Conservation (phyloP, 768 basidiomycete species). For the Suillus brevipes region DNA sequence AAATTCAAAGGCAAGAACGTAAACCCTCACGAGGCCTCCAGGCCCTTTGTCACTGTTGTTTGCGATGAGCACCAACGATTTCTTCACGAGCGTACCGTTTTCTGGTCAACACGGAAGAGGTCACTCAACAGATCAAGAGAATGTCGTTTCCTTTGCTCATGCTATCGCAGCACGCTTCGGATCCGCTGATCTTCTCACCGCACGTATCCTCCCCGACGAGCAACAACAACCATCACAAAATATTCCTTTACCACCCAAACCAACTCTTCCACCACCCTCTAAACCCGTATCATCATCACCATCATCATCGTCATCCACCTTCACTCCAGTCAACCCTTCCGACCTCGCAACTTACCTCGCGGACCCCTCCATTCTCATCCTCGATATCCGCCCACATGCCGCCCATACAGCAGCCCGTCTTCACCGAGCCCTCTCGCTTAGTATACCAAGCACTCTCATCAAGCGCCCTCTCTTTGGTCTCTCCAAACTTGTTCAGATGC, state of each 20-base stretch:
- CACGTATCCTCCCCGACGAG: constrained; percentile 34
- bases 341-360: constrained; percentile 33
- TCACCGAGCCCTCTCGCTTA: constrained; percentile 73
- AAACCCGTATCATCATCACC: constrained; percentile 13
- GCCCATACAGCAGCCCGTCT: constrained; percentile 68
- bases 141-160: constrained; percentile 49
- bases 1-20: neutral
- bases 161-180: constrained; percentile 53
- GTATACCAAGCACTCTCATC: constrained; percentile 91
- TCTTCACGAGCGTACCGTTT: constrained; percentile 39
- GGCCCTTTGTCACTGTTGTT: neutral
- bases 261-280: constrained; percentile 31
- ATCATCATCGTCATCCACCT: constrained; percentile 23
- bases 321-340: constrained; percentile 29
- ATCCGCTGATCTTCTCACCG: constrained; percentile 36
- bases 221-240: constrained; percentile 15
- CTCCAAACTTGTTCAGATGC: constrained; percentile 73
- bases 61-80: constrained; percentile 31
- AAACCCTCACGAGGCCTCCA: neutral
- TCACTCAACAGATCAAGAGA: constrained; percentile 19
- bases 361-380: constrained; percentile 53
- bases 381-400: constrained; percentile 88
- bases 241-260: neutral
- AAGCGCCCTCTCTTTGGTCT: constrained; percentile 88
- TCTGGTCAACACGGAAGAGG: constrained; percentile 9